These are phyloP conservation scores for Raddia distichophylla DNA, from an alignment of 176 grass and related monocot genomes.

Conservation along the genomic window DNA sequence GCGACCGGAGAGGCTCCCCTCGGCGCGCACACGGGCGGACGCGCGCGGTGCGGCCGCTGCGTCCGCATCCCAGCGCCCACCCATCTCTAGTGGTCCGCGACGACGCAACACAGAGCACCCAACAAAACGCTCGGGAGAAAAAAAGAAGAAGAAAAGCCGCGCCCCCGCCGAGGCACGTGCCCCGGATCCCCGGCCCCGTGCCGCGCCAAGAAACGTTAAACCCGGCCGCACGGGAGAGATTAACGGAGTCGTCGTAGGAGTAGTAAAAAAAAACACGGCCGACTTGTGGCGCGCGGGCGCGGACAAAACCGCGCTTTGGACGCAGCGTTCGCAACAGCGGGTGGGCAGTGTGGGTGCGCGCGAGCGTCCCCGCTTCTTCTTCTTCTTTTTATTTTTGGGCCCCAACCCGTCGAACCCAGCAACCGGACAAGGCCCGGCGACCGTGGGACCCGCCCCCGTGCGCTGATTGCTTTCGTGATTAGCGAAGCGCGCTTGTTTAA, in stretches of 20 bases:
- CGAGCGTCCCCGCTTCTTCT: not conserved
- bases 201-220: not conserved
- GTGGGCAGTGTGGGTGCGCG: not conserved
- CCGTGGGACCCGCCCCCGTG: not conserved
- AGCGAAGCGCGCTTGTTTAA: not conserved
- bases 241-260: no score
- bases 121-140: not conserved
- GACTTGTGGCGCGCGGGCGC: not conserved
- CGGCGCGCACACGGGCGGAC: not conserved
- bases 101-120: not conserved
- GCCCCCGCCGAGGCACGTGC: slow-evolving; percentile 22
- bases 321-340: not conserved
- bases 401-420: not conserved
- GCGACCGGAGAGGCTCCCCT: not conserved
- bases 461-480: not conserved
- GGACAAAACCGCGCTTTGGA: slow-evolving; percentile 19
- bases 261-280: no score
- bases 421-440: not conserved
- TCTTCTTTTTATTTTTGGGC: no score
- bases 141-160: not conserved
- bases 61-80: not conserved
- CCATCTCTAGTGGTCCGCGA: slow-evolving; percentile 11
- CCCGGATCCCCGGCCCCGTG: not conserved
- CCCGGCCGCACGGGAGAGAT: not conserved
- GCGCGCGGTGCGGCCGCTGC: not conserved